These are phyloP conservation scores for Fistulinella staudtii DNA, from an alignment of 1,284 basidiomycete genomes.

Conservation along the genomic window DNA sequence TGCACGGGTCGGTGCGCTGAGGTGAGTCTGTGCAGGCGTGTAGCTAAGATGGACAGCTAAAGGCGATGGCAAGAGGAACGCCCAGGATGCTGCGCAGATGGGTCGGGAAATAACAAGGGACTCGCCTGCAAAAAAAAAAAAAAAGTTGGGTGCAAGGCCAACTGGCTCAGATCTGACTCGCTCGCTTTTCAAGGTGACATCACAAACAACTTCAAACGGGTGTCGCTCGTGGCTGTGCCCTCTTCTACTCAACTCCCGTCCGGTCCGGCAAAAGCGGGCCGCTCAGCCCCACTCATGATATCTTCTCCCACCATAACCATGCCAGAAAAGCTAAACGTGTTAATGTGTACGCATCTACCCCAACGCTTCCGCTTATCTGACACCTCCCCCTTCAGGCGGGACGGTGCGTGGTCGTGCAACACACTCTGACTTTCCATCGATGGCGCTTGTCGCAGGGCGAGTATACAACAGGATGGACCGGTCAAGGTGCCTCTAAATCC, in stretches of 20 bases:
- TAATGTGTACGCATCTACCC: slow-evolving; percentile 58
- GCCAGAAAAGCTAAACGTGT: slow-evolving; percentile 54
- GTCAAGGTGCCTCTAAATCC: slow-evolving; percentile 84
- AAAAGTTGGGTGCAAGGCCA: slow-evolving; percentile 3
- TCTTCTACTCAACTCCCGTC: no score
- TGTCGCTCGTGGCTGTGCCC: slow-evolving; percentile 29
- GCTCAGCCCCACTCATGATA: background rate
- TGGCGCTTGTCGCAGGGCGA: slow-evolving; percentile 52
- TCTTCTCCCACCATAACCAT: slow-evolving; percentile 34
- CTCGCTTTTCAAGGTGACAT: slow-evolving; percentile 34
- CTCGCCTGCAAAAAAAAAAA: slow-evolving; percentile 13
- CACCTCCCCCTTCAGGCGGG: slow-evolving; percentile 45
- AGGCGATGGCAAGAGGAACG: slow-evolving; percentile 2
- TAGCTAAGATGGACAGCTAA: no score
- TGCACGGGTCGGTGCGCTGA: no score
- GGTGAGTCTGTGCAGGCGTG: no score
- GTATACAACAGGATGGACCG: slow-evolving; percentile 94
- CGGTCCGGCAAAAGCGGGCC: slow-evolving; percentile 7
- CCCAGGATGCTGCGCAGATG: slow-evolving; percentile 14
- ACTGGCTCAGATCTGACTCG: slow-evolving; percentile 3
- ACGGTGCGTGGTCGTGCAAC: slow-evolving; percentile 49
- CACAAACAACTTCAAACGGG: no score
- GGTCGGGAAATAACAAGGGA: background rate
- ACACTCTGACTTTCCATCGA: background rate
- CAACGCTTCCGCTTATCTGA: slow-evolving; percentile 4